phyloP scores from a whole-genome alignment of 164 flowering plant genomes.

The Sedum album region DNA sequence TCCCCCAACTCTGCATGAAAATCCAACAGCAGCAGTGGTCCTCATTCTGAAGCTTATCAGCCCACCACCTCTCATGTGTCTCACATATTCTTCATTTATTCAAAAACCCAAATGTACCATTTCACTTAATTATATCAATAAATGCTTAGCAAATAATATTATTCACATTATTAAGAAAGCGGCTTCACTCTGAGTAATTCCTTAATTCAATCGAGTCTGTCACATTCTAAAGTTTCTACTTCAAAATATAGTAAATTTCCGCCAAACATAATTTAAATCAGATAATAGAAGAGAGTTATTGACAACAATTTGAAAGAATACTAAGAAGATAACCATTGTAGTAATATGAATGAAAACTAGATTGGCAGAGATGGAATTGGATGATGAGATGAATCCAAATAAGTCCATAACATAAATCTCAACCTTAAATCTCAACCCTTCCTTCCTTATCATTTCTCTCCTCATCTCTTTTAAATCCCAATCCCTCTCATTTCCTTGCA shows the following conservation, averaged over 20 bases:
- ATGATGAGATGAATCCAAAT: conserved; percentile 20
- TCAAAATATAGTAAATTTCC: too few species aligned
- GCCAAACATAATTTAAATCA: too few species aligned
- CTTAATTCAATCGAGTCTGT: too few species aligned
- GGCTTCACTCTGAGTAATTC: too few species aligned
- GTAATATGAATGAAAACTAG: neutral
- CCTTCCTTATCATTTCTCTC: conserved; percentile 84
- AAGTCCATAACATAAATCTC: conserved; percentile 36
- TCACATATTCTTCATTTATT: neutral
- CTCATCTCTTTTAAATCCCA: conserved; percentile 15
- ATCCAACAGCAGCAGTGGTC: neutral
- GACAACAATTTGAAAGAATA: neutral
- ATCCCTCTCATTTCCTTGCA: conserved; percentile 13
- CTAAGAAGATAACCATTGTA: neutral
- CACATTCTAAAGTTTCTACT: too few species aligned
- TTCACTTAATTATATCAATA: neutral
- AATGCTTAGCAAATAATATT: neutral
- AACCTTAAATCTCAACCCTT: conserved; percentile 89
- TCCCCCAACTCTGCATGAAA: neutral
- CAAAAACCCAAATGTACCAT: neutral
- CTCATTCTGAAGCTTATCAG: conserved; percentile 3
- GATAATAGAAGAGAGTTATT: too few species aligned
- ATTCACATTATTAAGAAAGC: too few species aligned
- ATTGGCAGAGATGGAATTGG: neutral
- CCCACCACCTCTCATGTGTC: neutral